These are phyloP conservation scores for Ramaria sp. DNA, from an alignment of 768 basidiomycete genomes.

Conservation along the genomic window DNA sequence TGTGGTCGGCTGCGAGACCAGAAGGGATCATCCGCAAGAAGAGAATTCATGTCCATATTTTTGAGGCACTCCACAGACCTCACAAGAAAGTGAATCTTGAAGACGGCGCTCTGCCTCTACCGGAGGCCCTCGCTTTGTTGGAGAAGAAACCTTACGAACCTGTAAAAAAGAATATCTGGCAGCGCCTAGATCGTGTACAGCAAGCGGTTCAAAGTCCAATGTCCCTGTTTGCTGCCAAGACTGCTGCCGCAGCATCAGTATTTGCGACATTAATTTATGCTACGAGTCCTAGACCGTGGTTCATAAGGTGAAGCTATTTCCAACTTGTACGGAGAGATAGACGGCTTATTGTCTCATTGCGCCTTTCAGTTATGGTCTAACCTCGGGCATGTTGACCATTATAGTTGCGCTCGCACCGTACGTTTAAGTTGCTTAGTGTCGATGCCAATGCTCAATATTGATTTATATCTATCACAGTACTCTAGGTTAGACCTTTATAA, in stretches of 20 bases:
- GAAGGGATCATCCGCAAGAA: conserved; percentile 6
- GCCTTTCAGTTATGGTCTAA: conserved; percentile 14
- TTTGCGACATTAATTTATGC: conserved; percentile 20
- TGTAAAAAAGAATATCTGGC: conserved; percentile 9
- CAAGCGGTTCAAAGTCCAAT: conserved; percentile 9
- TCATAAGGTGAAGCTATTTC: conserved; percentile 11
- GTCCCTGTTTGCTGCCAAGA: conserved; percentile 18
- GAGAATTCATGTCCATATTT: conserved; percentile 19
- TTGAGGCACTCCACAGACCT: conserved; percentile 14
- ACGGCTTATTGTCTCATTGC: neutral
- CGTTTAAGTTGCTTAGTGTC: conserved; percentile 15
- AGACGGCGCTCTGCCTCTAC: conserved; percentile 12
- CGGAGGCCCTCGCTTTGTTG: conserved; percentile 19
- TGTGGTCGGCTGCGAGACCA: conserved; percentile 3
- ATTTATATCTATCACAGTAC: neutral
- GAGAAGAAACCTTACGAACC: conserved; percentile 13
- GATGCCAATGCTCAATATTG: neutral
- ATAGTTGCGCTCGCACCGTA: conserved; percentile 21
- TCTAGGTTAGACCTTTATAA: neutral
- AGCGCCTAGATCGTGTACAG: conserved; percentile 12
- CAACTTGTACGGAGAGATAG: neutral
- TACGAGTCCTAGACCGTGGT: conserved; percentile 15
- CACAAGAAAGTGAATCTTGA: neutral
- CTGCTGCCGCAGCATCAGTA: conserved; percentile 15
- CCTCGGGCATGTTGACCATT: conserved; percentile 19